phyloP scores from a whole-genome alignment of 257 asterid genomes.

The Apocynum venetum region DNA sequence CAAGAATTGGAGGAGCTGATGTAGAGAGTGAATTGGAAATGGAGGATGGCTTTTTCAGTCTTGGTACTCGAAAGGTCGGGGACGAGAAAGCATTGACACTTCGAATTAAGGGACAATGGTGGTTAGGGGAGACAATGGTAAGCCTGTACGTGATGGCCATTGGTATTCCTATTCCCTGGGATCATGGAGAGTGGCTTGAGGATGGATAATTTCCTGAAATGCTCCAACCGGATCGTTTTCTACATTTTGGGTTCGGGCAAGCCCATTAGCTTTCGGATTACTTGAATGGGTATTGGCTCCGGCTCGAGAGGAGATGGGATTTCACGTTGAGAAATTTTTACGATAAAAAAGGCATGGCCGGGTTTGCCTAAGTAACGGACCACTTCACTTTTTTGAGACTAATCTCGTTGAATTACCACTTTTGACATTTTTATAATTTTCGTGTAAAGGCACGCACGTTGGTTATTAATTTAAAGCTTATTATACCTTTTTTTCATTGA shows the following conservation, averaged over 20 bases:
- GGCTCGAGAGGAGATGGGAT: too few relatives aligned
- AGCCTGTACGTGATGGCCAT: neutral
- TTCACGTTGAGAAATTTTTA: too few relatives aligned
- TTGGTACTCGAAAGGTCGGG: neutral
- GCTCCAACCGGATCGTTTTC: neutral
- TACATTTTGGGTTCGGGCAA: neutral
- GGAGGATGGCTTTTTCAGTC: neutral
- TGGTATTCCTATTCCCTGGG: neutral
- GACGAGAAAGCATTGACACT: neutral
- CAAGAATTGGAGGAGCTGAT: neutral
- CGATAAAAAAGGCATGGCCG: too few relatives aligned
- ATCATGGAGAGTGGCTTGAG: neutral
- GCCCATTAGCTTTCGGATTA: neutral
- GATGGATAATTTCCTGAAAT: neutral
- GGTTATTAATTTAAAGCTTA: too few relatives aligned
- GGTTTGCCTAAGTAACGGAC: too few relatives aligned
- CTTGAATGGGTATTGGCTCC: neutral
- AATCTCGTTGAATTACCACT: too few relatives aligned
- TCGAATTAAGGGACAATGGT: neutral
- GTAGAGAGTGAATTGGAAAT: neutral
- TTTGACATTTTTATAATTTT: too few relatives aligned
- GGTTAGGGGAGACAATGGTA: neutral
- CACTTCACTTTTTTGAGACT: too few relatives aligned
- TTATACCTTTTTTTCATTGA: too few relatives aligned
- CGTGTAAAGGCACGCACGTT: too few relatives aligned